Evolutionary conservation across 352 stramenopile genomes (phyloP).

Genomic region (Globisporangium yorkense): DNA sequence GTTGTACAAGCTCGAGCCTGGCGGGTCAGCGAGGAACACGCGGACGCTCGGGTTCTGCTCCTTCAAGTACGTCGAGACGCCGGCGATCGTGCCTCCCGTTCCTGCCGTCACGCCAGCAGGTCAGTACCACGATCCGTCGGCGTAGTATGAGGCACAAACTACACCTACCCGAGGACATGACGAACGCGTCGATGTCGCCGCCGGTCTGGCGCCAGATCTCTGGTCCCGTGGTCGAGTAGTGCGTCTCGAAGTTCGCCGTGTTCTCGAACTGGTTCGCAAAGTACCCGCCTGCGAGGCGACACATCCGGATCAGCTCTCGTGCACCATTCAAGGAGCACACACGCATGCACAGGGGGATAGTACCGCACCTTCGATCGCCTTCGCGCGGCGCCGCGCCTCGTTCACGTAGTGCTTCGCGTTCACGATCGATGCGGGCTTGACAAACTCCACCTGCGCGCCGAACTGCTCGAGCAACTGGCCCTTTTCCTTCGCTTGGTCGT

Average conservation of each 20-base stretch:
- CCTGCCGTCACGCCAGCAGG: constrained; percentile 18
- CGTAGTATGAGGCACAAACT: background rate
- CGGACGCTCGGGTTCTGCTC: constrained; percentile 77
- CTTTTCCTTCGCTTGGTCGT: constrained; percentile 96
- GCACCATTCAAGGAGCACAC: background rate
- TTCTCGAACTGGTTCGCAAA: constrained; percentile 99
- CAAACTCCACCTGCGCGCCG: constrained; percentile 83
- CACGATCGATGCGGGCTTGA: constrained; percentile 93
- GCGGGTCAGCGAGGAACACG: constrained; percentile 96
- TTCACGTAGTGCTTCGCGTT: constrained; percentile 99
- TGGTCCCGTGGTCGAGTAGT: constrained; percentile 92
- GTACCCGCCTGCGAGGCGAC: constrained; percentile 58
- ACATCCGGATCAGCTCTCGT: background rate
- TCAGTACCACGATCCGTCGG: background rate
- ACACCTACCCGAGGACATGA: constrained; percentile 92
- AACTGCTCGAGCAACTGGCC: constrained; percentile 72
- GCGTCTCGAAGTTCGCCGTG: constrained; percentile 91
- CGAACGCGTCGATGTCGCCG: constrained; percentile 93
- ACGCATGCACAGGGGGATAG: background rate
- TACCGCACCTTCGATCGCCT: constrained; percentile 60
- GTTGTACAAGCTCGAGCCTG: constrained; percentile 96
- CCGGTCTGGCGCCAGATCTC: constrained; percentile 94
- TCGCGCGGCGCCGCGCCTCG: constrained; percentile 84
- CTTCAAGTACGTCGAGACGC: constrained; percentile 93
- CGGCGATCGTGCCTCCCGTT: constrained; percentile 96